Evolutionary conservation across 805 yeast species (phyloP).

Genomic region (Hanseniaspora clermontiae): DNA sequence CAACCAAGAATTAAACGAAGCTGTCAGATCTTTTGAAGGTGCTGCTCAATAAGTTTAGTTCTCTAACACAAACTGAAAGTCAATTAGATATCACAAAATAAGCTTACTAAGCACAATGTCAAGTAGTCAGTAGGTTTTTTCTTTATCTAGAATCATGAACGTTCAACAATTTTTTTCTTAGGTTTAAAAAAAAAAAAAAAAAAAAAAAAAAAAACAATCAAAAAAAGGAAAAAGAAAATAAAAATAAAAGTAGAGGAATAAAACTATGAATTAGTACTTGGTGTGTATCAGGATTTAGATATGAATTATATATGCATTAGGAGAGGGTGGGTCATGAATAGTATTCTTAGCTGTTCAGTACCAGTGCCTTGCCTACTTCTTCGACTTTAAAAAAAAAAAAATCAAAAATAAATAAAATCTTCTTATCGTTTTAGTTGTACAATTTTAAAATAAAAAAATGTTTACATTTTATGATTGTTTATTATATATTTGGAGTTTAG

Average conservation of each 20-base stretch:
- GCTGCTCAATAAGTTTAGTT: background rate
- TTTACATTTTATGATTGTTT: too few species aligned
- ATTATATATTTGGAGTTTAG: too few species aligned
- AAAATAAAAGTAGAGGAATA: background rate
- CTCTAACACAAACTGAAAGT: background rate
- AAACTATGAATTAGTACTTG: background rate
- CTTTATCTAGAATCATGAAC: background rate
- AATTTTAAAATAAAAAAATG: too few species aligned
- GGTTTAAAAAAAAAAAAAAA: background rate
- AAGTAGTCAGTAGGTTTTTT: too few species aligned
- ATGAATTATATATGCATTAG: background rate
- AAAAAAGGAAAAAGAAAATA: background rate
- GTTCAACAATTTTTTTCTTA: background rate
- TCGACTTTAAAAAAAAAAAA: too few species aligned
- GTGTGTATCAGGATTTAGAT: background rate
- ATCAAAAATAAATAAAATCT: too few species aligned
- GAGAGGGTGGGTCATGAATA: background rate
- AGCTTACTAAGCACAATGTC: too few species aligned
- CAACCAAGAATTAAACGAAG: slow-evolving; percentile 86
- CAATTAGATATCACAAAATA: too few species aligned
- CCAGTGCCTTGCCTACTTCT: background rate
- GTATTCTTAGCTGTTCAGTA: background rate
- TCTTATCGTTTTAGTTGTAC: too few species aligned
- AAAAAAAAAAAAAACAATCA: background rate
- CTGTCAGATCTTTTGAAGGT: slow-evolving; percentile 1